Evolutionary conservation across 1,284 basidiomycete species (phyloP).

Genomic region (Boletus subluridellus): DNA sequence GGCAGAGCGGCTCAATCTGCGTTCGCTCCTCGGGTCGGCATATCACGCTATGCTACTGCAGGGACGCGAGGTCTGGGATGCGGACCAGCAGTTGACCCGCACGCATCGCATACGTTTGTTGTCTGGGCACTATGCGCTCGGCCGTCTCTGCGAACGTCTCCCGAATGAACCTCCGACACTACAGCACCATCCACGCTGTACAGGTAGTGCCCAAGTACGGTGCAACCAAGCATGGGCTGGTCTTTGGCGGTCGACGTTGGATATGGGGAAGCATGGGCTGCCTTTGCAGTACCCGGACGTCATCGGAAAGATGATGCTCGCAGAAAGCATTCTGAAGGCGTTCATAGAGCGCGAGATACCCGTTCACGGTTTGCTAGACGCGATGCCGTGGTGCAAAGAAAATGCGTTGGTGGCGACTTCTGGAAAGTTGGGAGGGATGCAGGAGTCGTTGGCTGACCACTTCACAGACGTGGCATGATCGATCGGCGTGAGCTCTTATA

Average conservation of each 20-base stretch:
- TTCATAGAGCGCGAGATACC: conserved; percentile 42
- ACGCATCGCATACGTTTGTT: conserved; percentile 42
- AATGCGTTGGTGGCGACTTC: conserved; percentile 33
- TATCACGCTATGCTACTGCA: conserved; percentile 45
- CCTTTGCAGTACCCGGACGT: conserved; percentile 40
- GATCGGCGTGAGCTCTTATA: neutral
- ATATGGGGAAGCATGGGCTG: conserved; percentile 36
- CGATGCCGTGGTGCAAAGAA: conserved; percentile 40
- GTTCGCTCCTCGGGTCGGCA: conserved; percentile 40
- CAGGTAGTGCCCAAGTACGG: conserved; percentile 38
- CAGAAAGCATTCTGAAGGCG: conserved; percentile 41
- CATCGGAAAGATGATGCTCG: conserved; percentile 40
- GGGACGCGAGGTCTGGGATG: conserved; percentile 42
- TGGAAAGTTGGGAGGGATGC: conserved; percentile 37
- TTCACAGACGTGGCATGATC: conserved; percentile 35
- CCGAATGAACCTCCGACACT: conserved; percentile 39
- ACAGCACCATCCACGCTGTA: conserved; percentile 39
- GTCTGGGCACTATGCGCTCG: conserved; percentile 43
- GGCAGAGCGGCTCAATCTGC: conserved; percentile 44
- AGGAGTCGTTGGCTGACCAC: conserved; percentile 38
- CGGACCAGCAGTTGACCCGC: conserved; percentile 37
- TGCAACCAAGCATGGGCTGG: conserved; percentile 42
- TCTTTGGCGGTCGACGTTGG: conserved; percentile 41
- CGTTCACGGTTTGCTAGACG: conserved; percentile 38
- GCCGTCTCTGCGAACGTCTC: conserved; percentile 41